These are phyloP conservation scores for Fusarium aywerte DNA, from an alignment of 2,329 filamentous ascomycete species.

Conservation along the genomic window DNA sequence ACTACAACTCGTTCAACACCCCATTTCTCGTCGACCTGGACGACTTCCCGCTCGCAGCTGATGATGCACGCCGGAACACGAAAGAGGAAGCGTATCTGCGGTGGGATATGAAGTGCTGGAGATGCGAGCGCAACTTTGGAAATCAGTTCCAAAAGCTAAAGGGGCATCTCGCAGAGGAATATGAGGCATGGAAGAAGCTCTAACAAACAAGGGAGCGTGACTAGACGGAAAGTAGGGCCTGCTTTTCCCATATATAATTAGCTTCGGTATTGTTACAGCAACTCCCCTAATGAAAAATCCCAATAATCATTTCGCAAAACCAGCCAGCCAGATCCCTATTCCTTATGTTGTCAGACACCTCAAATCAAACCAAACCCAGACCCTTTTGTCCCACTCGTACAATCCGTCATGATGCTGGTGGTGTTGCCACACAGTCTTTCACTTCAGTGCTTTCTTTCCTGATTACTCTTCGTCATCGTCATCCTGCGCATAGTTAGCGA, in stretches of 20 bases:
- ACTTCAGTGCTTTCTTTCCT: neutral
- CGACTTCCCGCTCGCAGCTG: conserved; percentile 78
- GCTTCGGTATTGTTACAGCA: conserved; percentile 28
- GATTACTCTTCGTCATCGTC: conserved; percentile 38
- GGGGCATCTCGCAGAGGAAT: conserved; percentile 78
- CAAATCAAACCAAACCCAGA: conserved; percentile 7
- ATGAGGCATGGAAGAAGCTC: conserved; percentile 76
- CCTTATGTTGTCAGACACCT: conserved; percentile 1
- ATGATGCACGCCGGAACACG: conserved; percentile 72
- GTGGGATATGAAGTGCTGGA: conserved; percentile 81
- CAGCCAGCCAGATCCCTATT: conserved; percentile 3
- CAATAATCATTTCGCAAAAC: conserved; percentile 9
- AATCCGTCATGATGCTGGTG: neutral
- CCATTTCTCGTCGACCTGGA: conserved; percentile 82
- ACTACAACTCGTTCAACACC: conserved; percentile 93
- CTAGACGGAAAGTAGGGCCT: conserved; percentile 25
- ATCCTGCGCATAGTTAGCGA: conserved; percentile 47
- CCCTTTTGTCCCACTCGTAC: conserved; percentile 7
- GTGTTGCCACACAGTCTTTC: neutral
- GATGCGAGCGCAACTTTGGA: conserved; percentile 78
- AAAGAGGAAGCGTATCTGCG: conserved; percentile 68
- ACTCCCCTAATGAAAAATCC: conserved; percentile 25
- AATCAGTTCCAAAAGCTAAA: conserved; percentile 80
- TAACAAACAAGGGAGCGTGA: conserved; percentile 50
- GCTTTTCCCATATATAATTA: conserved; percentile 28